These are phyloP conservation scores for Alternaria tenuissima DNA, from an alignment of 2,329 filamentous ascomycete species.

Conservation along the genomic window DNA sequence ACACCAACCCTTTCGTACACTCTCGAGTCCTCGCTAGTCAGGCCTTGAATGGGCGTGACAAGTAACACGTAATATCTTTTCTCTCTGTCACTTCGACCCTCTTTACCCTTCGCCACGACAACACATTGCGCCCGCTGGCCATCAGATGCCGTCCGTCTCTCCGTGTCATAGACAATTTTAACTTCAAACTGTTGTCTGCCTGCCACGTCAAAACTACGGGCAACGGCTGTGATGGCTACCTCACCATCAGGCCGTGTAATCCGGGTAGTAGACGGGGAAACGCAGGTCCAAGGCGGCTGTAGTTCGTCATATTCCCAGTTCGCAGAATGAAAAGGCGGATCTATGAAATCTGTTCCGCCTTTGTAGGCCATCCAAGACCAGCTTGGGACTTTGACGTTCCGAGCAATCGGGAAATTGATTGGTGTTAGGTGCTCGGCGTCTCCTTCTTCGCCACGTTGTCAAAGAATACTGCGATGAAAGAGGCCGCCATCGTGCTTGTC, in stretches of 20 bases:
- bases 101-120: constrained; percentile 17
- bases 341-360: constrained; percentile 25
- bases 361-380: constrained; percentile 31
- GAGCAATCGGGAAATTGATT: constrained; percentile 5
- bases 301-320: constrained; percentile 12
- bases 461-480: constrained; percentile 43
- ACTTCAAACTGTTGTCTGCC: constrained; percentile 15
- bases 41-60: constrained; percentile 7
- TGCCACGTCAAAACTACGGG: constrained; percentile 17
- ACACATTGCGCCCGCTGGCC: constrained; percentile 21
- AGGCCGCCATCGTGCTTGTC: constrained; percentile 14
- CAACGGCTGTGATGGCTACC: constrained; percentile 16
- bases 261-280: background rate
- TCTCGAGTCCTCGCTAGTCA: background rate
- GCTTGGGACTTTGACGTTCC: constrained; percentile 10
- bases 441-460: constrained; percentile 28
- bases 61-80: constrained; percentile 23
- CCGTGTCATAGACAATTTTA: constrained; percentile 22
- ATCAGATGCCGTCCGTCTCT: constrained; percentile 4
- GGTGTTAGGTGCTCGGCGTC: background rate
- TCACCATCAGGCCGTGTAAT: background rate
- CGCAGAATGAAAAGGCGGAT: constrained; percentile 6
- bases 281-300: constrained; percentile 10
- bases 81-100: constrained; percentile 4
- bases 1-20: constrained; percentile 24